phyloP scores from a whole-genome alignment of 2,329 filamentous ascomycete species.

The Ophiosphaerella korrae region DNA sequence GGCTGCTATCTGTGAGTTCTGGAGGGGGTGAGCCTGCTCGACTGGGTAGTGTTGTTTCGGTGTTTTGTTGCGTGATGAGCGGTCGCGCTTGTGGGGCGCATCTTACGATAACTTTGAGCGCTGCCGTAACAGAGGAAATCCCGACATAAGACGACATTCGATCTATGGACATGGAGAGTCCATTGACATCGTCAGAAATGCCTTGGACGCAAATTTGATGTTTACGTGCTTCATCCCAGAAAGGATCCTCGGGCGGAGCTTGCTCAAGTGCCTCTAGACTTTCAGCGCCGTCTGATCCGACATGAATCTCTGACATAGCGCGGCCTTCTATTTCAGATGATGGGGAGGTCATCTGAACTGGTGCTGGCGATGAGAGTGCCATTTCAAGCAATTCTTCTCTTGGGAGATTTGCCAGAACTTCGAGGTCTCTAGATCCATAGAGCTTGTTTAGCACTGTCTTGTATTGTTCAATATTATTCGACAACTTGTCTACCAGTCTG shows the following conservation, averaged over 20 bases:
- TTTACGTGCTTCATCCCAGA: slow-evolving; percentile 67
- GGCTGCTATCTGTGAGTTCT: slow-evolving; percentile 37
- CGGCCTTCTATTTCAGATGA: slow-evolving; percentile 26
- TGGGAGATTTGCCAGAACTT: slow-evolving; percentile 46
- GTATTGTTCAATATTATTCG: slow-evolving; percentile 56
- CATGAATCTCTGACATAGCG: slow-evolving; percentile 45
- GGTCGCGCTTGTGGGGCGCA: slow-evolving; percentile 58
- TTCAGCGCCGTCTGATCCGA: slow-evolving; percentile 55
- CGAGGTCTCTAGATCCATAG: slow-evolving; percentile 51
- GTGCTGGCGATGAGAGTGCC: slow-evolving; percentile 49
- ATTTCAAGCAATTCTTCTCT: slow-evolving; percentile 54
- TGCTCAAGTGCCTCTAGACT: slow-evolving; percentile 69
- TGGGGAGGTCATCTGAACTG: slow-evolving; percentile 40
- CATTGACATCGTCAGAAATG: slow-evolving; percentile 73
- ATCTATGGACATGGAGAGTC: slow-evolving; percentile 66
- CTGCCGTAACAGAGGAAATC: slow-evolving; percentile 76
- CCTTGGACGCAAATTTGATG: slow-evolving; percentile 51
- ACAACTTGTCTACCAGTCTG: slow-evolving; percentile 63
- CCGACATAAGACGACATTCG: slow-evolving; percentile 70
- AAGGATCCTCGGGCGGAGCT: slow-evolving; percentile 67
- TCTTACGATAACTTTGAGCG: slow-evolving; percentile 70
- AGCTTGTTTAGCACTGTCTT: slow-evolving; percentile 50
- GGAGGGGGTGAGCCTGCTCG: slow-evolving; percentile 45
- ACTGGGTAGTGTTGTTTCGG: slow-evolving; percentile 44
- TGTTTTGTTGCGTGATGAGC: slow-evolving; percentile 53